Evolutionary conservation across 2,329 filamentous ascomycete species (phyloP), one percentile per base, ranked within the genome.

Genomic region (Diaporthe citriasiana): DNA sequence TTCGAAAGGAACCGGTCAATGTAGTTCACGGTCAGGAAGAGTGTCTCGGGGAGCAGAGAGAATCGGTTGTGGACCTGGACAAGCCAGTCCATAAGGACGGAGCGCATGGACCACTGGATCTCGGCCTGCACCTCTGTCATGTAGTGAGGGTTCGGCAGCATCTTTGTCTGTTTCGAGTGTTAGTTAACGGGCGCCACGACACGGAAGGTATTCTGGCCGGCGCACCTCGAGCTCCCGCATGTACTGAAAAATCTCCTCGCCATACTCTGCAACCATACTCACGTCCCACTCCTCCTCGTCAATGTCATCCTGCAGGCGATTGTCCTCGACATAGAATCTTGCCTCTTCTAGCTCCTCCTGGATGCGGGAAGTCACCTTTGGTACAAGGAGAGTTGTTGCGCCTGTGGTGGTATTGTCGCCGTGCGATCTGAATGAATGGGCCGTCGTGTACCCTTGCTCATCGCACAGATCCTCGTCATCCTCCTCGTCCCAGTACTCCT

Each of bases 51-150:
- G 12, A 98, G 90, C 38, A 99, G 89, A 47, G 90, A 91, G 85
- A 99, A 99, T 47, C 97, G 94, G 78, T 93, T 91, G 82, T 99
- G 97, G 40, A 99, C 97, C 83, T 99, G 95, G 60, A 98, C 93
- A 56, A 99, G 89, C 97, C 97, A 99, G 83, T 98, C 97, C 92
- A 99, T 97, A 71, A 99, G 88, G 30, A 98, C 95, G 8, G 95
- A 93, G 60, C 97, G 94, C 97, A 98, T 99, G 3, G 95, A 98
- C 97, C 97, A 99, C 82, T 98, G 94, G 73, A 99, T 97, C 83
- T 98, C 96, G n/a, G 93, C 92, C 83, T 99, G 97, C 77, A 93
- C 92, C 33, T 71, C 35, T 76, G 98, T 95, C 96, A 99, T 99
- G 87, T 99, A 99, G 82, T 97, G 91, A 4, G 95, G 89, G 80